Evolutionary conservation across 2,329 filamentous ascomycete genomes (phyloP).

Genomic region (Juglanconis oblonga): DNA sequence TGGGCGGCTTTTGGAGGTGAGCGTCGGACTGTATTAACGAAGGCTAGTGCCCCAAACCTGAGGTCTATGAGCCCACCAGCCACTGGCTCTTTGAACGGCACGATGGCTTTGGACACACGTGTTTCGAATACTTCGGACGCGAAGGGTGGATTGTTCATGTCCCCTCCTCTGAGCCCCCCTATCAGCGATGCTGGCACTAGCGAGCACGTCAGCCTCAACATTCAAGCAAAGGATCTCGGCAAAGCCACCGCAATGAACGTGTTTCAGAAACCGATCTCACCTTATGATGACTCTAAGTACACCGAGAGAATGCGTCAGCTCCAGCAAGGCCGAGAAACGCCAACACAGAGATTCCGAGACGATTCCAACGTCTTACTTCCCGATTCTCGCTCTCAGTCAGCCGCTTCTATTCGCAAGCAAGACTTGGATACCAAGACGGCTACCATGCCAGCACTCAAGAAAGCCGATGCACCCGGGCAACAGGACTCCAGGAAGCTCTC

Average conservation of each 20-base stretch:
- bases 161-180: constrained; percentile 63
- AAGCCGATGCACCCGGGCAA: constrained; percentile 28
- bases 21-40: constrained; percentile 44
- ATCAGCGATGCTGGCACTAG: constrained; percentile 62
- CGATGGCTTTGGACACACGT: constrained; percentile 29
- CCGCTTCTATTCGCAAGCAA: constrained; percentile 40
- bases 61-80: constrained; percentile 52
- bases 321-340: constrained; percentile 69
- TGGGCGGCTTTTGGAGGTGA: constrained; percentile 33
- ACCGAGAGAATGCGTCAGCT: constrained; percentile 78
- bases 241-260: constrained; percentile 71
- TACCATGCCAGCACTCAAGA: constrained; percentile 19
- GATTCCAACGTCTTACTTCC: constrained; percentile 43
- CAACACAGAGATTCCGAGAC: constrained; percentile 43
- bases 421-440: constrained; percentile 29
- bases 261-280: constrained; percentile 67
- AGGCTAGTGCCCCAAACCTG: constrained; percentile 68
- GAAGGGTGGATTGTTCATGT: constrained; percentile 33
- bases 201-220: constrained; percentile 61
- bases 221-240: constrained; percentile 73
- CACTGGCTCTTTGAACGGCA: constrained; percentile 34
- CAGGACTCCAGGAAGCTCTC: constrained; percentile 35
- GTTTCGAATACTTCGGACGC: constrained; percentile 34
- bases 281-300: constrained; percentile 84
- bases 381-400: constrained; percentile 42